phyloP scores from a whole-genome alignment of 2,329 filamentous ascomycete genomes.

The Stagonosporopsis chrysanthemi region DNA sequence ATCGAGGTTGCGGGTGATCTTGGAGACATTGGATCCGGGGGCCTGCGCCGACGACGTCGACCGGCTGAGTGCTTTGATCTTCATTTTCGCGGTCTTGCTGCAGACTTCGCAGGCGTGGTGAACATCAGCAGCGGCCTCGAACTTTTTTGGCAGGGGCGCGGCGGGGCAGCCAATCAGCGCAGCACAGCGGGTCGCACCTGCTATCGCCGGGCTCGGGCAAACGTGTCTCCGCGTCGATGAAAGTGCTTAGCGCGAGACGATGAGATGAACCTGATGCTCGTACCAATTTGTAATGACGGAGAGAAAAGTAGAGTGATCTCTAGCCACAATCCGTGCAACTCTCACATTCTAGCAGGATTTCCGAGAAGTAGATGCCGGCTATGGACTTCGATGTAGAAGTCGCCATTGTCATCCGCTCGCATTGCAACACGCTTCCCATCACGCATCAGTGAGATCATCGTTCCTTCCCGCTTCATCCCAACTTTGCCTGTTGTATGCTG shows the following conservation, averaged over 20 bases:
- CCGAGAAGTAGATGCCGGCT: no score
- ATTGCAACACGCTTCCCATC: no score
- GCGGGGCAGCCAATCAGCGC: slow-evolving; percentile 28
- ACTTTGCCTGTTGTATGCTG: no score
- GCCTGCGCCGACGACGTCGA: slow-evolving; percentile 70
- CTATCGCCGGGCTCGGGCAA: slow-evolving; percentile 4
- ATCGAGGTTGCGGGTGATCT: slow-evolving; percentile 76
- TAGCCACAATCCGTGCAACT: no score
- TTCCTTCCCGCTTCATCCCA: no score
- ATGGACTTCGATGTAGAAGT: no score
- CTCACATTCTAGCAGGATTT: no score
- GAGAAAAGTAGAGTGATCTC: no score
- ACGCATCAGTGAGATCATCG: no score
- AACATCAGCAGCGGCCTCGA: slow-evolving; percentile 8
- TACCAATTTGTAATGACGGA: no score
- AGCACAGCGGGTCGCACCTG: background rate
- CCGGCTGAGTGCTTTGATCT: slow-evolving; percentile 68
- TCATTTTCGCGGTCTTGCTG: slow-evolving; percentile 41
- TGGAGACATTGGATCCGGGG: slow-evolving; percentile 70
- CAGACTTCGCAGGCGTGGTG: slow-evolving; percentile 16
- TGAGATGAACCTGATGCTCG: no score
- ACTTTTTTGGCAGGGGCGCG: slow-evolving; percentile 21
- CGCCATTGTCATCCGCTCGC: no score
- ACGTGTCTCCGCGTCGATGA: slow-evolving; percentile 11
- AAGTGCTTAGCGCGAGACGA: slow-evolving; percentile 10